These are phyloP conservation scores for Pyrenophora graminea DNA, from an alignment of 2,329 filamentous ascomycete species.

Conservation along the genomic window DNA sequence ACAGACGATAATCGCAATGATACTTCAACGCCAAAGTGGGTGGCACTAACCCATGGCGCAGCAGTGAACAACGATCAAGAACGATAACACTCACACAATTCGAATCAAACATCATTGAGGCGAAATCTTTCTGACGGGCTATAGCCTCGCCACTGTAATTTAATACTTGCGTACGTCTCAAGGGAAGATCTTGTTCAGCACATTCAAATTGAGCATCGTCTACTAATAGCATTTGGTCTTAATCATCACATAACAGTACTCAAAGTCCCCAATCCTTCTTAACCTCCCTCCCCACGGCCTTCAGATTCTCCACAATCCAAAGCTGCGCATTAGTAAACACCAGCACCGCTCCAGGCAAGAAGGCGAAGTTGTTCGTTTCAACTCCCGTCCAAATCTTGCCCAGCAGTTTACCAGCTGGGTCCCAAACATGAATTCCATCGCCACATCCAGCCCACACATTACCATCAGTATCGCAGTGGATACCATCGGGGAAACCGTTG, in stretches of 20 bases:
- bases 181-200: too few relatives aligned
- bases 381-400: slow-evolving; percentile 61
- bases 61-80: too few relatives aligned
- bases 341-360: slow-evolving; percentile 40
- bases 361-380: slow-evolving; percentile 44
- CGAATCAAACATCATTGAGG: too few relatives aligned
- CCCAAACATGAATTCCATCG: slow-evolving; percentile 62
- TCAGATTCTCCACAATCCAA: slow-evolving; percentile 44
- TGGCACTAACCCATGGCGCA: background rate
- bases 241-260: background rate
- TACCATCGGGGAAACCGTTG: slow-evolving; percentile 62
- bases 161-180: too few relatives aligned
- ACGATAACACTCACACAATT: too few relatives aligned
- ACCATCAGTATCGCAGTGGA: slow-evolving; percentile 58
- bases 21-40: too few relatives aligned
- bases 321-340: slow-evolving; percentile 44
- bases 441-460: slow-evolving; percentile 62
- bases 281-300: slow-evolving; percentile 42
- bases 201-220: too few relatives aligned
- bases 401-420: slow-evolving; percentile 54
- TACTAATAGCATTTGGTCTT: too few relatives aligned
- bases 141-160: too few relatives aligned
- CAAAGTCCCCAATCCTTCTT: slow-evolving; percentile 40
- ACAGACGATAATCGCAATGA: too few relatives aligned
- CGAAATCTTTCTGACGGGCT: too few relatives aligned